phyloP scores from a whole-genome alignment of 305 asterid genomes.

The Fraxinus nigra region DNA sequence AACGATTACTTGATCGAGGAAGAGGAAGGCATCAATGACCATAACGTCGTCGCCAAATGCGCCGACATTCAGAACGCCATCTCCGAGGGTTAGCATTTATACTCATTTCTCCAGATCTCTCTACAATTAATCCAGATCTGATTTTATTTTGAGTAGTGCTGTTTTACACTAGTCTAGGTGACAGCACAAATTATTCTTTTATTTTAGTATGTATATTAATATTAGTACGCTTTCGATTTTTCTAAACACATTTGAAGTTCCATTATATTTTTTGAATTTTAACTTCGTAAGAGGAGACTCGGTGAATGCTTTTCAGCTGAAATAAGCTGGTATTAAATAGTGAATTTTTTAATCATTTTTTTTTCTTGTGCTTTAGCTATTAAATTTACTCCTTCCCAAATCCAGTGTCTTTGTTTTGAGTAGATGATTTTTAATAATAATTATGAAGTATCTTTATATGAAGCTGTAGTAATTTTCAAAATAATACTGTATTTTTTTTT shows the following conservation, averaged over 20 bases:
- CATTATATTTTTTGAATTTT: background rate
- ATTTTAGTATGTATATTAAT: background rate
- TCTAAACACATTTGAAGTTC: background rate
- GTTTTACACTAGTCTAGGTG: too few species aligned
- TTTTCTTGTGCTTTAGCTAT: background rate
- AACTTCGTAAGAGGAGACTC: background rate
- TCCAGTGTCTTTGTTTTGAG: background rate
- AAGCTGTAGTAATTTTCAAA: background rate
- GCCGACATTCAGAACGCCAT: constrained; percentile 87
- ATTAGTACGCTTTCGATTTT: background rate
- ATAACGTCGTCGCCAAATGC: constrained; percentile 63
- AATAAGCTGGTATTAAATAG: background rate
- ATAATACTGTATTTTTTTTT: background rate
- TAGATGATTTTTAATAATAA: background rate
- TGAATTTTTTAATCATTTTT: background rate
- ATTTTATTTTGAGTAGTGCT: background rate
- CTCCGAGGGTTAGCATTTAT: constrained; percentile 66
- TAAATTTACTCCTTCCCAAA: background rate
- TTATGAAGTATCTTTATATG: background rate
- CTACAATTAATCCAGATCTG: background rate
- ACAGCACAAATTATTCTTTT: background rate
- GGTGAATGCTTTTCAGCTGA: background rate
- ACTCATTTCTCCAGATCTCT: constrained; percentile 30
- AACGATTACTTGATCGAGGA: constrained; percentile 52
- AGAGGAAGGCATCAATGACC: constrained; percentile 55